These are phyloP conservation scores for Xylaria intraflava DNA, from an alignment of 495 filamentous ascomycete genomes.

Conservation along the genomic window DNA sequence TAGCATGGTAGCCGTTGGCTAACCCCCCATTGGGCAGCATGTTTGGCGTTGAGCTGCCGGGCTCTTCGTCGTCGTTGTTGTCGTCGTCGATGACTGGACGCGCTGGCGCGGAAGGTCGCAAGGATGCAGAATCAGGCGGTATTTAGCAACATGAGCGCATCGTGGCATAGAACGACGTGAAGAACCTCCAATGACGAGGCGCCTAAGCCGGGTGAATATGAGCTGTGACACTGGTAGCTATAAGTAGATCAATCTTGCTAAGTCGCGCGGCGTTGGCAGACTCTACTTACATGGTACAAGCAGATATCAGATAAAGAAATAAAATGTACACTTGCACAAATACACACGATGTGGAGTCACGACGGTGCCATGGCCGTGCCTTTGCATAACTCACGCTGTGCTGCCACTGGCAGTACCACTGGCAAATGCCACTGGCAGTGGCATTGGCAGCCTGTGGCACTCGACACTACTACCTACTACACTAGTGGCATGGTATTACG, in stretches of 20 bases:
- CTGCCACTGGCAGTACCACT: too few species aligned
- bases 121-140: slow-evolving; percentile 4
- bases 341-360: too few species aligned
- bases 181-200: not conserved
- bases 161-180: not conserved
- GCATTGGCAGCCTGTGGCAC: too few species aligned
- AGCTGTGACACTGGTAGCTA: not conserved
- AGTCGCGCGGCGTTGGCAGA: slow-evolving; percentile 1
- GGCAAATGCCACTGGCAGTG: too few species aligned
- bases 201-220: not conserved
- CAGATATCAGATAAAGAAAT: too few species aligned
- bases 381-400: too few species aligned
- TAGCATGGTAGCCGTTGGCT: slow-evolving; percentile 21
- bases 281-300: too few species aligned
- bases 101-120: slow-evolving; percentile 26
- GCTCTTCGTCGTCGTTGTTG: not conserved
- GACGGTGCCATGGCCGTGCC: too few species aligned
- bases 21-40: slow-evolving; percentile 24
- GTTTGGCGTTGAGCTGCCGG: not conserved
- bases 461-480: too few species aligned
- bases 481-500: too few species aligned
- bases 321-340: too few species aligned
- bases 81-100: slow-evolving; percentile 8
- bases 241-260: not conserved
- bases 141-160: slow-evolving; percentile 11